Evolutionary conservation across 495 filamentous ascomycete genomes (phyloP).

Genomic region (Talaromyces adpressus): DNA sequence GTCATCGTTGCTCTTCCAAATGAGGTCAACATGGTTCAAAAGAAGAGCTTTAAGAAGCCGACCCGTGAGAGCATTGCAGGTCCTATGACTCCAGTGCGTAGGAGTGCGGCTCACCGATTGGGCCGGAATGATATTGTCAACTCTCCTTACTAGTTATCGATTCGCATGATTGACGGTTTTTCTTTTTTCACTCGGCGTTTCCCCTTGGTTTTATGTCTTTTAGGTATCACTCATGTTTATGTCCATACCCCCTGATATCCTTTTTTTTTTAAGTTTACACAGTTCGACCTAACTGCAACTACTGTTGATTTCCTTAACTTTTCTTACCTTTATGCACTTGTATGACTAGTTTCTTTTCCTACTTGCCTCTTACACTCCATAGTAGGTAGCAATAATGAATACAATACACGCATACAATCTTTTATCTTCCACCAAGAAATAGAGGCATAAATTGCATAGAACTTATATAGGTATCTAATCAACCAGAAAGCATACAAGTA

Average conservation of each 20-base stretch:
- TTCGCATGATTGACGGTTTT: neutral
- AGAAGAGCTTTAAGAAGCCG: constrained; percentile 74
- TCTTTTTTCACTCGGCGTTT: neutral
- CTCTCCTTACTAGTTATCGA: constrained; percentile 59
- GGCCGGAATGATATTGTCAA: constrained; percentile 75
- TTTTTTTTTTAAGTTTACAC: neutral
- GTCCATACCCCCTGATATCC: neutral
- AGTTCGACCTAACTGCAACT: neutral
- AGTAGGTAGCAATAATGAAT: neutral
- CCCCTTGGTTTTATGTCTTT: neutral
- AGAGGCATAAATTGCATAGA: neutral
- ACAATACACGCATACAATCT: neutral
- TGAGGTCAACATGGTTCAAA: constrained; percentile 94
- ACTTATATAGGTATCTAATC: neutral
- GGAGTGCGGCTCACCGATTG: constrained; percentile 48
- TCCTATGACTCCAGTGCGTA: constrained; percentile 47
- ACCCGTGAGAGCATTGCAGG: constrained; percentile 87
- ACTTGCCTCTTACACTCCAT: neutral
- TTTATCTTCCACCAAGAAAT: neutral
- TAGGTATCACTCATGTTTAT: neutral
- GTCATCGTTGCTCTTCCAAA: constrained; percentile 95
- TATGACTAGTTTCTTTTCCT: neutral
- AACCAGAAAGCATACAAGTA: too few relatives aligned
- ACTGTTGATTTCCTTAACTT: neutral
- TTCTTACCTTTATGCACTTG: neutral